These are phyloP conservation scores for Ganoderma sp. DNA, from an alignment of 1,284 basidiomycete genomes.

Conservation along the genomic window DNA sequence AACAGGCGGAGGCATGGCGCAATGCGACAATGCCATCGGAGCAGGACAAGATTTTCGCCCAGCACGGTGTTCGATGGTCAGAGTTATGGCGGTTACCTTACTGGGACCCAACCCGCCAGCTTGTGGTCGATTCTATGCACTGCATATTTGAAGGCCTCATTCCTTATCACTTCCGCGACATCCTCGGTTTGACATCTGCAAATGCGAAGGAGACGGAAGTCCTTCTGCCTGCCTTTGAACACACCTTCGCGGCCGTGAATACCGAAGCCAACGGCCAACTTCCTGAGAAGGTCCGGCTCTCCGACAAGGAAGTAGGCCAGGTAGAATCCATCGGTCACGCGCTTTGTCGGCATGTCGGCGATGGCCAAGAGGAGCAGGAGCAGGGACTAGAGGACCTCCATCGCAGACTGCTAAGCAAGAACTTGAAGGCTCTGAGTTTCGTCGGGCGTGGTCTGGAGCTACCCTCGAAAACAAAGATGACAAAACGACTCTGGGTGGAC, in stretches of 20 bases:
- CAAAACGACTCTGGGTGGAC: constrained; percentile 9
- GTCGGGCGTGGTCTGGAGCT: constrained; percentile 10
- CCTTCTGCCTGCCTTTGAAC: constrained; percentile 7
- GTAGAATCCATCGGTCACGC: constrained; percentile 9
- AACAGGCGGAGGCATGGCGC: constrained; percentile 35
- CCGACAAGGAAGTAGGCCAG: constrained; percentile 9
- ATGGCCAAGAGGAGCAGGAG: constrained; percentile 4
- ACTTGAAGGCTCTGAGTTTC: constrained; percentile 12
- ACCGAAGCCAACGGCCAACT: not conserved
- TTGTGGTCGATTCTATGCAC: constrained; percentile 44
- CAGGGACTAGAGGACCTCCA: constrained; percentile 6
- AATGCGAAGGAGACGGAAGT: constrained; percentile 9
- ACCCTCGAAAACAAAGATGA: constrained; percentile 7
- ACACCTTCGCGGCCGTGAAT: constrained; percentile 13
- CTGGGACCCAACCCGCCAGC: constrained; percentile 40
- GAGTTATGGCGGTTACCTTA: constrained; percentile 42
- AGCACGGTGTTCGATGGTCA: constrained; percentile 40
- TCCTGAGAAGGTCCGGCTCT: constrained; percentile 3
- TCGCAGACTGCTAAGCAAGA: constrained; percentile 6
- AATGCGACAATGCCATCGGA: constrained; percentile 29
- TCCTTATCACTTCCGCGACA: constrained; percentile 34
- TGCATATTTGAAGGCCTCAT: constrained; percentile 37
- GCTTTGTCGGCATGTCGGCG: not conserved
- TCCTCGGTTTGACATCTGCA: constrained; percentile 30
- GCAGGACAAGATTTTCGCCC: constrained; percentile 29